These are phyloP conservation scores for Solanum chacoense DNA, from an alignment of 305 asterid genomes.

Conservation along the genomic window DNA sequence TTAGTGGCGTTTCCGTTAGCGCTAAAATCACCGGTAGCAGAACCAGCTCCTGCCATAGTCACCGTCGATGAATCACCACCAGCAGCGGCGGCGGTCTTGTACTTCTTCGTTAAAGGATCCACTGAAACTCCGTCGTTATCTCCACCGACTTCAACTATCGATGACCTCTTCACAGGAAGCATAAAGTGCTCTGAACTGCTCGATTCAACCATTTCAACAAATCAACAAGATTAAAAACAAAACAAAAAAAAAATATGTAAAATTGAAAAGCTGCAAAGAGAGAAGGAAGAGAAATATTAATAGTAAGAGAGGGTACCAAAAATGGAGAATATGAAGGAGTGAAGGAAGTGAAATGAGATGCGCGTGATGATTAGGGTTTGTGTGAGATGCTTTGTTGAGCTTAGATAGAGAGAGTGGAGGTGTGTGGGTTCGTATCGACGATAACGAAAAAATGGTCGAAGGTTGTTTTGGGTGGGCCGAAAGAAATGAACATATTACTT, in stretches of 20 bases:
- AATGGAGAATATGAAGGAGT: slow-evolving; percentile 2
- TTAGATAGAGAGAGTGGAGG: not conserved
- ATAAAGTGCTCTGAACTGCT: slow-evolving; percentile 48
- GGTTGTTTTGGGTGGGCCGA: not conserved
- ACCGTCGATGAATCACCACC: slow-evolving; percentile 15
- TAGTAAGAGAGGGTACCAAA: not conserved
- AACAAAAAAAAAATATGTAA: not conserved
- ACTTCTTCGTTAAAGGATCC: slow-evolving; percentile 17
- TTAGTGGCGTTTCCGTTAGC: not conserved
- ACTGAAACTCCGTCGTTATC: slow-evolving; percentile 17
- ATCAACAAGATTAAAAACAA: not conserved
- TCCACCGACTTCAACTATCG: slow-evolving; percentile 18
- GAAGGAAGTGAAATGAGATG: slow-evolving; percentile 3
- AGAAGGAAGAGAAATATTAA: not conserved
- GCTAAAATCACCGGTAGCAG: not conserved
- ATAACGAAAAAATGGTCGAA: not conserved
- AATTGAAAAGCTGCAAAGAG: not conserved
- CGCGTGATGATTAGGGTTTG: slow-evolving; percentile 30
- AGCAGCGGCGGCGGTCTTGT: slow-evolving; percentile 6
- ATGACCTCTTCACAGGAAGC: slow-evolving; percentile 51
- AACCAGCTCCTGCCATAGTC: slow-evolving; percentile 31
- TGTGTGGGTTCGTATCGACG: not conserved
- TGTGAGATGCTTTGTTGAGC: slow-evolving; percentile 1
- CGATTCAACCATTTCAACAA: slow-evolving; percentile 24
- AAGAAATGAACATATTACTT: not conserved